Evolutionary conservation across 2,329 filamentous ascomycete species (phyloP).

Genomic region (Penicillium psychrosexuale): DNA sequence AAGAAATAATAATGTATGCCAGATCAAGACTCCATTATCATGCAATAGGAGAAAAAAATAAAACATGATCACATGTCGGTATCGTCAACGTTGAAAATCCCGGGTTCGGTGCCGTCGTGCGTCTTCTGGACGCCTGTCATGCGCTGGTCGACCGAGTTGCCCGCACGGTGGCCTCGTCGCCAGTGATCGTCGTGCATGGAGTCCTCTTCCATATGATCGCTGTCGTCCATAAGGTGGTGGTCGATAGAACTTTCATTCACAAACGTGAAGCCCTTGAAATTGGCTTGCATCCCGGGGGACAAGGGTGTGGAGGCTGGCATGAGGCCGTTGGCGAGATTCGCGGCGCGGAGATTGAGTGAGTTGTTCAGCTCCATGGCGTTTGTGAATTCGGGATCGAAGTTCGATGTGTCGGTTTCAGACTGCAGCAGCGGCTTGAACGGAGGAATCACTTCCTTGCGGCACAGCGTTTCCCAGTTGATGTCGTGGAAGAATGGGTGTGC

Average conservation of each 20-base stretch:
- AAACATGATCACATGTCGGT: slow-evolving; percentile 45
- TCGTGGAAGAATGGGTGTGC: slow-evolving; percentile 91
- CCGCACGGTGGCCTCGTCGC: slow-evolving; percentile 34
- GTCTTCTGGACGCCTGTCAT: slow-evolving; percentile 46
- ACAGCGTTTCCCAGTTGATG: slow-evolving; percentile 84
- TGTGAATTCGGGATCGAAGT: slow-evolving; percentile 98
- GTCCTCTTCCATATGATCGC: slow-evolving; percentile 45
- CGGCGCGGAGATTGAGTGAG: slow-evolving; percentile 87
- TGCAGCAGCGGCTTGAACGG: slow-evolving; percentile 98
- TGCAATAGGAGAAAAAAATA: slow-evolving; percentile 28
- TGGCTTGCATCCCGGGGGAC: slow-evolving; percentile 92
- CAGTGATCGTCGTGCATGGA: slow-evolving; percentile 38
- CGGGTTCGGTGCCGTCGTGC: slow-evolving; percentile 37
- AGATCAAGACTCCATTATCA: slow-evolving; percentile 40
- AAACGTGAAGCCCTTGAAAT: slow-evolving; percentile 97
- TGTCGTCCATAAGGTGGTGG: slow-evolving; percentile 45
- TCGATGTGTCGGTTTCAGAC: slow-evolving; percentile 92
- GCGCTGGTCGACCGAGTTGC: slow-evolving; percentile 36
- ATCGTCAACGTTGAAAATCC: slow-evolving; percentile 45
- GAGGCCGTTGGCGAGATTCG: slow-evolving; percentile 73
- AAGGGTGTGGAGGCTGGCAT: slow-evolving; percentile 87
- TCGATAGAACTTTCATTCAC: slow-evolving; percentile 97
- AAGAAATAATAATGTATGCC: slow-evolving; percentile 26
- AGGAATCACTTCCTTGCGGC: slow-evolving; percentile 87
- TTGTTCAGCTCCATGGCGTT: slow-evolving; percentile 84